Evolutionary conservation across 2,329 filamentous ascomycete species (phyloP), one percentile per base, ranked within the genome.

Genomic region (Neonectria punicea): DNA sequence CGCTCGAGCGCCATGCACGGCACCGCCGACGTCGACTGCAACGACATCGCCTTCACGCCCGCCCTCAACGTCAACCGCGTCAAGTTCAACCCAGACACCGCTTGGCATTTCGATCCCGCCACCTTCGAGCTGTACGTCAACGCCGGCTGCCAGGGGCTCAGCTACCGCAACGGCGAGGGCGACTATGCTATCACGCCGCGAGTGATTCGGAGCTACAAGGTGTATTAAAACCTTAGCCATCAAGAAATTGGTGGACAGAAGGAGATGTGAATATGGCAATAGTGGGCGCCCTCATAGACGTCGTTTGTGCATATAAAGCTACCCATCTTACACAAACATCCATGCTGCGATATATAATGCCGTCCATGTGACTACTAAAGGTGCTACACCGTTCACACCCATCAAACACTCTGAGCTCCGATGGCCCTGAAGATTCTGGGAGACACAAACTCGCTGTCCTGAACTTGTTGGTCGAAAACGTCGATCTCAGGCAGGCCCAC

Each of bases 171-270:
- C 28, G 43, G 43, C 2, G 55, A 39, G 13, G 61, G 61, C 2
- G 54, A 63, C 18, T 63, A 43, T 47, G n/a, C 53, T 25, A 63
- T 63, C 39, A 50, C 55, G 2, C 49, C 61, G 14, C 44, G 54
- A 18, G 61, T 63, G 8, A 20, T 59, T 16, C 39, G 53, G 16
- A 63, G 61, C 43, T 63, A 59, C 50, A 63, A 59, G 44, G 50
- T 63, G 5, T 53, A 58, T 25, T 58, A 30, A 18, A 30, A 11
- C 4, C 14, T 49, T 50, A 10, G 9, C 16, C n/a, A 8, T 20
- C 39, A 20, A 43, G 9, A 10, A 43, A 9, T 9, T 43, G 39
- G n/a, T 20, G 39, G 39, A 43, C n/a, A 43, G 9, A 11, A 11
- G 39, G 39, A 43, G 2, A 20, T 43, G n/a, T 20, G 39, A 43